Evolutionary conservation across 257 asterid genomes (phyloP).

Genomic region (Nicotiana tabacum): DNA sequence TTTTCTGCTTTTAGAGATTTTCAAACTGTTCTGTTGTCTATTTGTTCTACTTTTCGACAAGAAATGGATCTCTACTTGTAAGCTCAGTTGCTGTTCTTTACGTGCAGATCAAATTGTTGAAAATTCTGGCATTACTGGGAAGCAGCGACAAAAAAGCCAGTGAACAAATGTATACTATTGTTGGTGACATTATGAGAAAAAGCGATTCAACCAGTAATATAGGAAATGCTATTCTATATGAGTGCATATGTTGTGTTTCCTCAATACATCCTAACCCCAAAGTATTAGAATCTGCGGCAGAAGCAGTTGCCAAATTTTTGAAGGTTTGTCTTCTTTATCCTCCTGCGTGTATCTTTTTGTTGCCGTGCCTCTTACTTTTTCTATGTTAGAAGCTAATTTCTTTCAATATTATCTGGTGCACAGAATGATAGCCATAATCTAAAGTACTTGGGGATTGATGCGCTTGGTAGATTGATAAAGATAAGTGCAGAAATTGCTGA

Average conservation of each 20-base stretch:
- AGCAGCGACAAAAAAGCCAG: conserved; percentile 90
- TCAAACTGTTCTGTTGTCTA: background rate
- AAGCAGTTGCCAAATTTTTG: conserved; percentile 76
- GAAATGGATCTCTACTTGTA: background rate
- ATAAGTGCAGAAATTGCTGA: conserved; percentile 93
- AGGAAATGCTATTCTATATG: conserved; percentile 90
- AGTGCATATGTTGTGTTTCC: conserved; percentile 87
- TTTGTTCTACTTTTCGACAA: background rate
- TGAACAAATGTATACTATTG: conserved; percentile 87
- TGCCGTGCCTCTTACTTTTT: background rate
- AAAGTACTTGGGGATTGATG: conserved; percentile 96
- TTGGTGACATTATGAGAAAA: conserved; percentile 83
- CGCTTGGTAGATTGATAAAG: conserved; percentile 93
- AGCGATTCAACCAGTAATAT: conserved; percentile 80
- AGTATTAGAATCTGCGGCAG: conserved; percentile 87
- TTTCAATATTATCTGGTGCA: conserved; percentile 23
- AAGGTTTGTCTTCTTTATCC: conserved; percentile 47
- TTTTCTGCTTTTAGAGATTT: background rate
- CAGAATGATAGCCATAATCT: conserved; percentile 99
- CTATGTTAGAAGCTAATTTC: background rate
- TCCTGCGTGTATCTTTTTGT: background rate
- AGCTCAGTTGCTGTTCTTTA: background rate
- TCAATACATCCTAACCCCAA: conserved; percentile 83
- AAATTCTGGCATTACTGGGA: conserved; percentile 73
- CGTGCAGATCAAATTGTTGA: conserved; percentile 80